Evolutionary conservation across 306 rosid genomes (phyloP), one percentile per base, ranked within the genome.

Genomic region (Ceratonia siliqua): DNA sequence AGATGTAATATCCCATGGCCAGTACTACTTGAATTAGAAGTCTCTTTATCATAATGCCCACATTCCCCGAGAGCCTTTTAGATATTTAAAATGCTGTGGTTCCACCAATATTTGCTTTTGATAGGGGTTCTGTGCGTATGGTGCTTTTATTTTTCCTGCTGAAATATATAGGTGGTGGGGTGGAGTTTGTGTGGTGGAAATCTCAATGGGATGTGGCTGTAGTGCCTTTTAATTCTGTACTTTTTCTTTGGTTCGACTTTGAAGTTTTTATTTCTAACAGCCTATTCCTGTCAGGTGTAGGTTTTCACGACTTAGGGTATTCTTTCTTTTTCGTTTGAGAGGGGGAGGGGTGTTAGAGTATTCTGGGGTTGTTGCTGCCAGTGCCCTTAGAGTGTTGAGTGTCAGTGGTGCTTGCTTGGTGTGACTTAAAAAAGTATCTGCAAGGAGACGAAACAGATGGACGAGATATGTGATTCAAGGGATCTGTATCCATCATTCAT

Each of bases 1-100:
- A 87, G 94, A 89, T 85, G 94, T 89, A 89, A 89, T 87, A 85
- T 87, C 73, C 83, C 85, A 77, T 87, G 85, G 87, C 88, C 83
- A 84, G 83, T 78, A 54, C 79, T 82, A 75, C 89, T 89, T 69
- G 78, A 80, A 89, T 89, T 89, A 79, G 87, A 85, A 81, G 88
- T 85, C 84, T 80, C 72, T 73, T 76, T 85, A 85, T 89, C 80
- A 62, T 81, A 52, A 45, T 89, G 64, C 67, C 75, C 77, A 10
- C 73, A 77, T 71, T 80, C 64, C 58, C 81, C 56, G 2, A 72
- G 89, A 84, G 80, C 77, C 66, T 35, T 75, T 50, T 73, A 73
- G 28, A 63, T 58, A 17, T 39, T 14, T 76, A 33, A 74, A 59
- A 66, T 81, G 74, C 32, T 70, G 85, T 72, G 81, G 67, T 70